A percentile compares a stretch with the other conserved stretches of the same genome.
Conservation (phyloP, 306 rosid species). For the Cicer judaicum region DNA sequence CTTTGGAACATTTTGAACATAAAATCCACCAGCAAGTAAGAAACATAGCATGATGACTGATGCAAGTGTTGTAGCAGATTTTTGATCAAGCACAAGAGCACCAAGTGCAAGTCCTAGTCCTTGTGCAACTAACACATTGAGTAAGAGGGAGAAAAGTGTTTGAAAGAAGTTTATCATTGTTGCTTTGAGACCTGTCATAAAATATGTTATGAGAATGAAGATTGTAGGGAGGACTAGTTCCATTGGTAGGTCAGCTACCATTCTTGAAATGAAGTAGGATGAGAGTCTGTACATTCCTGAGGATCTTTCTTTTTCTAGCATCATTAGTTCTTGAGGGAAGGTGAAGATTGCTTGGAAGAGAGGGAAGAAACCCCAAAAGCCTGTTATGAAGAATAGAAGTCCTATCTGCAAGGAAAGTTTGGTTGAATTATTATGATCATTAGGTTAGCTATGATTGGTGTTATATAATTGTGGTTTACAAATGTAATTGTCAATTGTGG, state of each 20-base stretch:
- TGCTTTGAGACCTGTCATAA: slow-evolving; percentile 64
- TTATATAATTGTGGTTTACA: too few species aligned
- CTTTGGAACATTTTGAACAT: slow-evolving; percentile 64
- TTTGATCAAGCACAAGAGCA: slow-evolving; percentile 61
- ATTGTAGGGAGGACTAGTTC: slow-evolving; percentile 67
- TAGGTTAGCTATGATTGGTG: not conserved
- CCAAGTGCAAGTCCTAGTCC: slow-evolving; percentile 81
- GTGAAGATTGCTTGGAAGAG: slow-evolving; percentile 71
- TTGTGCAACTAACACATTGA: slow-evolving; percentile 63
- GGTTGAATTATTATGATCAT: not conserved
- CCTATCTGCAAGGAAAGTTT: slow-evolving; percentile 57
- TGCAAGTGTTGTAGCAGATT: slow-evolving; percentile 62
- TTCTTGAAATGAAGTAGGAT: slow-evolving; percentile 67
- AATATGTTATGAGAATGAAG: slow-evolving; percentile 58
- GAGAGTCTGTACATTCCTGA: slow-evolving; percentile 80
- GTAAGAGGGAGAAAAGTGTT: slow-evolving; percentile 50
- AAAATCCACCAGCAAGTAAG: slow-evolving; percentile 64
- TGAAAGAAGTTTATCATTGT: slow-evolving; percentile 30
- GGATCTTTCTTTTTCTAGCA: slow-evolving; percentile 68
- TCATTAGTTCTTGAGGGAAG: slow-evolving; percentile 66
- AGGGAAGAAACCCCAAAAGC: slow-evolving; percentile 69
- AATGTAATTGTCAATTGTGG: not conserved
- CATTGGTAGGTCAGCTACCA: slow-evolving; percentile 66
- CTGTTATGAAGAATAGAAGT: slow-evolving; percentile 50
- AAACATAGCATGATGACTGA: slow-evolving; percentile 69